Evolutionary conservation across 75 land plant species (phyloP), one percentile per base, ranked within the genome.

Genomic region (Gnetum montanum): DNA sequence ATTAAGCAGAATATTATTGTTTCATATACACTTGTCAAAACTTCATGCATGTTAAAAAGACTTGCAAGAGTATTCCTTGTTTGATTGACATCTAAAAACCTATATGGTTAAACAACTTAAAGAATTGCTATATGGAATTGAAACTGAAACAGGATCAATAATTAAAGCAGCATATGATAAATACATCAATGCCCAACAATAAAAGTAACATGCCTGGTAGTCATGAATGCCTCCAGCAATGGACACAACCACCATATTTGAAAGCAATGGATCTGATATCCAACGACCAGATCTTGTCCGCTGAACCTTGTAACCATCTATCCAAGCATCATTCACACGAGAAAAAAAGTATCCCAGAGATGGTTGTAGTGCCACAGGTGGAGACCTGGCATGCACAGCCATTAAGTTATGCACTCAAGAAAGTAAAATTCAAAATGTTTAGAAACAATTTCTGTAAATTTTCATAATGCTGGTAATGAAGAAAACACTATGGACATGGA

Each of bases 321-420:
- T 66, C 98, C 98, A 94, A 64, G 82, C 75, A 20, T 60, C 57
- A 69, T 94, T 94, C 23, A 94, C 77, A 28, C 61, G 66, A 19
- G 85, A 70, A 70, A 62, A 94, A 61, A 73, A 94, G 40, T 67
- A 74, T 33, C 91, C 98, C 50, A 94, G 57, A 26, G 98, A 94
- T 49, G 98, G 98, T 68, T 94, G 98, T 72, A 86, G 46, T 64
- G 96, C 81, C 54, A 94, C 36, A 35, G 98, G 98, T 50, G 96
- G 85, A 37, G 80, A 80, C 80, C 98, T 94, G 75, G 54, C 74
- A 27, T 45, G 34, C 10, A 15, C 23, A 57, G 22, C 38, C 43
- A 24, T 6, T 8, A 6, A 57, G 4, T 11, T 24, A 41, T 41
- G 6, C 47, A 58, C 3, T 13, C 4, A 24, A 38, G 4, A 18